These are phyloP conservation scores for Dendrostoma leiphaemia DNA, from an alignment of 2,329 filamentous ascomycete species.

Conservation along the genomic window DNA sequence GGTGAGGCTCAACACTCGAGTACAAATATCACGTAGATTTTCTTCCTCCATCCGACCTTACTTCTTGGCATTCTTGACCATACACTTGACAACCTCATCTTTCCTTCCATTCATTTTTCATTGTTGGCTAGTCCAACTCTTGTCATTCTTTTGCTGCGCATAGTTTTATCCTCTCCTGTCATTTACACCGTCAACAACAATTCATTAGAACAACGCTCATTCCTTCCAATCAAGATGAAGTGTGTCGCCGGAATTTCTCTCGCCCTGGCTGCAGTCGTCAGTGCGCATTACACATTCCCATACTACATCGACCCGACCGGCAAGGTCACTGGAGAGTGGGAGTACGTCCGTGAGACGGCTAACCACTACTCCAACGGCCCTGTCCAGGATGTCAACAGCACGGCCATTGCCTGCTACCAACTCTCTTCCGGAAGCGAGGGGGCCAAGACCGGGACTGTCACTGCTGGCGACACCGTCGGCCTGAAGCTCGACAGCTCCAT, in stretches of 20 bases:
- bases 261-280: neutral
- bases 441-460: constrained; percentile 35
- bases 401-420: constrained; percentile 43
- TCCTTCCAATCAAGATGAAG: neutral
- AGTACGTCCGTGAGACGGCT: neutral
- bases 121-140: neutral
- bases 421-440: constrained; percentile 23
- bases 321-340: neutral
- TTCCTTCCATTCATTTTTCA: neutral
- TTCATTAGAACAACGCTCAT: neutral
- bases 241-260: neutral
- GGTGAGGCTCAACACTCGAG: neutral
- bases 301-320: neutral
- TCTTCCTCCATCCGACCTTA: neutral
- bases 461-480: constrained; percentile 39
- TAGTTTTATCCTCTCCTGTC: neutral
- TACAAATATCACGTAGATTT: neutral
- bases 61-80: neutral
- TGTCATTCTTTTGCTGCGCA: neutral
- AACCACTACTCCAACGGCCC: constrained; percentile 44
- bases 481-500: constrained; percentile 33
- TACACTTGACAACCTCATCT: neutral
- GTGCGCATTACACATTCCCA: neutral
- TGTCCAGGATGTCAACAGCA: constrained; percentile 42
- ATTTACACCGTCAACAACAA: neutral